Conservation (phyloP, 306 rosid genomes). For the Neltuma alba region DNA sequence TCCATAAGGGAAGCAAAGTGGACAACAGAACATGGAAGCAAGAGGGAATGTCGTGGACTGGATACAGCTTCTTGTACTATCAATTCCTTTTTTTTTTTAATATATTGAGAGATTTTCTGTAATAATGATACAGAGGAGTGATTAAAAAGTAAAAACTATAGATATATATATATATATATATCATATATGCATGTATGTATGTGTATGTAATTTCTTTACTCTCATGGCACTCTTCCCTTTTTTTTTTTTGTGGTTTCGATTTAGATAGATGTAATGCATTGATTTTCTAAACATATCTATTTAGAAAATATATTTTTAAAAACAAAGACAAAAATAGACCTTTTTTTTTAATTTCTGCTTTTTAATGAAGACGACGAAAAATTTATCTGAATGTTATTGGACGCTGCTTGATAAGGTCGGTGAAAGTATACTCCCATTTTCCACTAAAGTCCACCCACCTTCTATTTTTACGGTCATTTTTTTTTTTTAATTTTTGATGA, state of each 20-base stretch:
- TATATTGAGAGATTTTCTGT: background rate
- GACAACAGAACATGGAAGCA: background rate
- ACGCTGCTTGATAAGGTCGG: slow-evolving; percentile 20
- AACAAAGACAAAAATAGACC: background rate
- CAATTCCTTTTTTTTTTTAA: background rate
- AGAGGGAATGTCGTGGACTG: background rate
- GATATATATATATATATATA: too few relatives aligned
- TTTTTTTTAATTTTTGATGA: too few relatives aligned
- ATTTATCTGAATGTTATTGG: slow-evolving; percentile 9
- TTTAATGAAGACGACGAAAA: background rate
- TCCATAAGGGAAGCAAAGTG: background rate
- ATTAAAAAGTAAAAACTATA: too few relatives aligned
- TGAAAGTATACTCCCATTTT: slow-evolving; percentile 14
- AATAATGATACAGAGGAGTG: background rate
- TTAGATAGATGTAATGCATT: background rate
- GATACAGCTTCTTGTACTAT: background rate
- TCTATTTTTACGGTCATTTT: background rate
- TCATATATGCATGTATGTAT: too few relatives aligned
- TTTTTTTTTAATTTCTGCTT: background rate
- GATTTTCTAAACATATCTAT: background rate
- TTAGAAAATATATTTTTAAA: background rate
- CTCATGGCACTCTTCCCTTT: background rate
- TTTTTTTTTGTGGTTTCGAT: background rate
- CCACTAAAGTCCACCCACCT: background rate
- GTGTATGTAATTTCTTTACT: background rate